phyloP scores from a whole-genome alignment of 2,329 filamentous ascomycete species.

The Neofusicoccum ribis region DNA sequence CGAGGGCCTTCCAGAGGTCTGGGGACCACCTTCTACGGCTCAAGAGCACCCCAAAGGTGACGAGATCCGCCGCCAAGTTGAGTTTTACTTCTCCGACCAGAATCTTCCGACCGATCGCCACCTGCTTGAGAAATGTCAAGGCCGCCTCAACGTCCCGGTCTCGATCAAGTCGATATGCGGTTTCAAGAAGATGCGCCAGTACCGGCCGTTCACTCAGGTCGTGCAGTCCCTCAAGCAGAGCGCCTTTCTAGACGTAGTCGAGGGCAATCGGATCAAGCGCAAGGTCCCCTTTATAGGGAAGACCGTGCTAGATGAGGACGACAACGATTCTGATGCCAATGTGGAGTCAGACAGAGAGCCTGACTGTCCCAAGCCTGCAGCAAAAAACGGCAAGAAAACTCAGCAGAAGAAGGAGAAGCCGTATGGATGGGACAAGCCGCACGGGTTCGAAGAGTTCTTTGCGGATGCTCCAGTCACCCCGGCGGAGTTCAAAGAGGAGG shows the following conservation, averaged over 20 bases:
- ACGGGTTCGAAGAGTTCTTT: conserved; percentile 67
- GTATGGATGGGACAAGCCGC: conserved; percentile 28
- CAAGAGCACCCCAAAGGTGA: conserved; percentile 24
- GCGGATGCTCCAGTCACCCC: conserved; percentile 78
- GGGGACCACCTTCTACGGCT: not conserved
- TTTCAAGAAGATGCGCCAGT: conserved; percentile 49
- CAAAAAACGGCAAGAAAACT: not conserved
- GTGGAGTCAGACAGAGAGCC: not conserved
- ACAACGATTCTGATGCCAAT: conserved; percentile 22
- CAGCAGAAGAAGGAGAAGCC: conserved; percentile 2
- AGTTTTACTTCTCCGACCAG: conserved; percentile 53
- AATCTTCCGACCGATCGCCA: conserved; percentile 47
- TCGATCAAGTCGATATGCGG: conserved; percentile 45
- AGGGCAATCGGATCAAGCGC: conserved; percentile 46
- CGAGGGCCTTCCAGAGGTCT: not conserved
- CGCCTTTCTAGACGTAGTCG: conserved; percentile 42
- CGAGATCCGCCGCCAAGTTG: conserved; percentile 39
- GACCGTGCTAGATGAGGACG: conserved; percentile 29
- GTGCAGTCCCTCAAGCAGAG: conserved; percentile 44
- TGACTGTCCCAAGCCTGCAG: conserved; percentile 1
- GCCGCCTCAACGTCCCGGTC: conserved; percentile 44
- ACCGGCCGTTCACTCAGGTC: conserved; percentile 42
- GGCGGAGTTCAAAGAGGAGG: conserved; percentile 65
- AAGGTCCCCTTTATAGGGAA: conserved; percentile 40
- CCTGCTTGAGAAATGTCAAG: conserved; percentile 43